These are phyloP conservation scores for Albatrellus ellisii DNA, from an alignment of 768 basidiomycete species.

Conservation along the genomic window DNA sequence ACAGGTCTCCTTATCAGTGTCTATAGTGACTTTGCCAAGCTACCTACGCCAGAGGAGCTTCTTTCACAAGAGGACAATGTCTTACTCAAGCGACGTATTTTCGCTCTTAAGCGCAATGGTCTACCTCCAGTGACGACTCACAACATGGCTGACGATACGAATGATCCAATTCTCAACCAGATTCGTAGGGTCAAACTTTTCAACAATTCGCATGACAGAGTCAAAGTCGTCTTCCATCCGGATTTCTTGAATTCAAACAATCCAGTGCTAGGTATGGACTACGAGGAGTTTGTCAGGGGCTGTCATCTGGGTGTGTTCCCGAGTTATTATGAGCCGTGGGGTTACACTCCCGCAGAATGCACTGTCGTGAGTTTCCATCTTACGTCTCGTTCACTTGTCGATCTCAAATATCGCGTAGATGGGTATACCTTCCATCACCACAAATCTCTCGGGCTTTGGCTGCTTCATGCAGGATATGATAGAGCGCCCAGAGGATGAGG, in stretches of 20 bases:
- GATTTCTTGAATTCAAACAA: slow-evolving; percentile 98
- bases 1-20: neutral
- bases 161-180: slow-evolving; percentile 90
- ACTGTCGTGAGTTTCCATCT: slow-evolving; percentile 62
- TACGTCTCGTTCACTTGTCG: neutral
- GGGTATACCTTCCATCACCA: slow-evolving; percentile 96
- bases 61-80: slow-evolving; percentile 90
- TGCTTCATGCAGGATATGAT: slow-evolving; percentile 99
- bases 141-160: slow-evolving; percentile 93
- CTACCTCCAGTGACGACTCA: slow-evolving; percentile 97
- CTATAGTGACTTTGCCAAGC: slow-evolving; percentile 54
- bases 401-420: slow-evolving; percentile 36
- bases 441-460: slow-evolving; percentile 95
- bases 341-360: slow-evolving; percentile 95
- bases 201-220: slow-evolving; percentile 78
- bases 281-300: slow-evolving; percentile 97
- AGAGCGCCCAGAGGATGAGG: slow-evolving; percentile 87
- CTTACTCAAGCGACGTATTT: slow-evolving; percentile 88
- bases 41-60: slow-evolving; percentile 62
- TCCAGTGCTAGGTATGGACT: slow-evolving; percentile 93
- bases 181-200: slow-evolving; percentile 90
- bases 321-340: slow-evolving; percentile 94
- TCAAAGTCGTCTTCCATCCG: slow-evolving; percentile 97
- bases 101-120: slow-evolving; percentile 88
- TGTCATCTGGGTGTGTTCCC: slow-evolving; percentile 99